Evolutionary conservation across 2,329 filamentous ascomycete genomes (phyloP), one percentile per base, ranked within the genome.

Genomic region (Ceratocystiopsis brevicomis): DNA sequence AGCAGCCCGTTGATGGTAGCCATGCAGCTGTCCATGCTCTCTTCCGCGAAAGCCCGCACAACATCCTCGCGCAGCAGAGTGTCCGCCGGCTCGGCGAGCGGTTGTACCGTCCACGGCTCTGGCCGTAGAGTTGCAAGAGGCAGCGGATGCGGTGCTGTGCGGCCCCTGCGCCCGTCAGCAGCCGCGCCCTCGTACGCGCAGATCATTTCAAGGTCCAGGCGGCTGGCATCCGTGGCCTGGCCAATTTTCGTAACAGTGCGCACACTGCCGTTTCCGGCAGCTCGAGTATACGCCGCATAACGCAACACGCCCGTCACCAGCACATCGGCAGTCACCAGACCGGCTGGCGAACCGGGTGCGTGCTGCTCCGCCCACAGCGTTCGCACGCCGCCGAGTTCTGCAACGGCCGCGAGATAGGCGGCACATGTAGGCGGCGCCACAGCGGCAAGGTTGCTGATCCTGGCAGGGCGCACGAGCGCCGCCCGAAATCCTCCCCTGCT

Each of bases 311-410:
- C 40, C 3, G 40, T 45, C 1, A 32, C 21, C 36, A 48, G 17
- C 2, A n/a, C 25, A 1, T 45, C 43, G 2, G 16, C 9, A 15
- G 16, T 30, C 4, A 34, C 6, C 4, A 11, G 1, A 1, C 6
- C 19, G 11, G 36, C 11, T 2, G 2, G 11, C 6, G 5, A n/a
- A 1, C 19, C 17, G 11, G 12, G 34, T 14, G 21, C 12, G 36
- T 25, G 33, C 38, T 25, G 18, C 34, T 40, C 42, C 16, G 42
- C 25, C 49, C 49, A 51, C 16, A 51, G 32, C 6, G 47, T 45
- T 4, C 44, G 44, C 21, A 51, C 43, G 12, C 33, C 38, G 10
- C 53, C 53, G 5, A 54, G 47, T 34, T 53, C 49, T 8, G 46
- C 53, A 18, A 53, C 41, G 2, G 51, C 30, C 3, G 35, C 35